Base-by-base conservation (phyloP, 208 protist species). In the Trypanosoma lewisi region DNA sequence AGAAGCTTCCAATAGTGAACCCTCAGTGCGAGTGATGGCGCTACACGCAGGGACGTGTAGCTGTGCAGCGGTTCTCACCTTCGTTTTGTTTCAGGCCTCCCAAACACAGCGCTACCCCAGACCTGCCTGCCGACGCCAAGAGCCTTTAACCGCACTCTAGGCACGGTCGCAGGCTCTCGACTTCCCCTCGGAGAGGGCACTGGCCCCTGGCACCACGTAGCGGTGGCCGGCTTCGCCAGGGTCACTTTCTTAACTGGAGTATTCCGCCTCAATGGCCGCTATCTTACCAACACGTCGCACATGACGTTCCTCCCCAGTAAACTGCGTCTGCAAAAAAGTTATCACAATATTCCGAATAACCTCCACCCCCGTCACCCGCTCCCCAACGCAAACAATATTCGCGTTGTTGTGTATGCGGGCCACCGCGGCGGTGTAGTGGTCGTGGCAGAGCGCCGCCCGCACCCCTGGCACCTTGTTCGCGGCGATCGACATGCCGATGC, bases 401-500 rank as follows among this genome's bases (percentile, higher is more conserved):
- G 92, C 91, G 74, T 98, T 75, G 70, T 98, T 98, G 75, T 98
- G 95, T 49, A 78, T 53, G 30, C 96, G 81, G 34, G 63, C 60
- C 60, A 98, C 80, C 30, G 69, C 54, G 1, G 95, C 91, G 17
- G 90, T 97, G 76, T 90, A 89, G 63, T 91, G 77, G 65, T 98
- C 91, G 80, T 97, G 82, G 79, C 91, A 97, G 34, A 98, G 77
- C 16, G 92, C 97, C 0, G 93, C 94, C 12, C 96, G 83, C 62
- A 98, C 88, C 34, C 94, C 95, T 14, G 62, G 45, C 44, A 92
- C 65, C 70, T 98, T 98, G 79, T 98, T 98, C 5, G 94, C 93
- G 9, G 97, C 95, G 48, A 98, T 97, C 39, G 70, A 86, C 69
- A 98, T 97, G 30, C 97, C 97, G 54, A 98, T 98, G 37, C 97